phyloP scores from a whole-genome alignment of 2,329 filamentous ascomycete species.

The Fusarium duplospermum region DNA sequence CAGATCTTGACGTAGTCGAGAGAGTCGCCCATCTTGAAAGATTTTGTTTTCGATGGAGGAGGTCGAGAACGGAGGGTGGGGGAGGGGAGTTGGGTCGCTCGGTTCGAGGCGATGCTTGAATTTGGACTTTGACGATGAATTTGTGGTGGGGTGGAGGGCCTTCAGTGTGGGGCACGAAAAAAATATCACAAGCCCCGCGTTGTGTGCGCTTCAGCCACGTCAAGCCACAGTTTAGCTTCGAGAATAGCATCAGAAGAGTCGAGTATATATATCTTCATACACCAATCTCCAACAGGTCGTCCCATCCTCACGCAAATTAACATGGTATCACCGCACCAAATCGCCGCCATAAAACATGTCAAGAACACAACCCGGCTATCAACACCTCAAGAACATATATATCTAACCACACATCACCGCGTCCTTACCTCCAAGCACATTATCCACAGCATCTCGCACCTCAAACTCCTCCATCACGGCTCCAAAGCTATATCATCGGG shows the following conservation, averaged over 20 bases:
- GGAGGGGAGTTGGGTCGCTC: conserved; percentile 38
- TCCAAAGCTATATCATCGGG: conserved; percentile 61
- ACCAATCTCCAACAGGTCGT: background rate
- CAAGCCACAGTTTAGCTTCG: conserved; percentile 28
- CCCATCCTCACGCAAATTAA: background rate
- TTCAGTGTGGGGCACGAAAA: conserved; percentile 44
- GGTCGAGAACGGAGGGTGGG: conserved; percentile 23
- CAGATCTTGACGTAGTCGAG: conserved; percentile 73
- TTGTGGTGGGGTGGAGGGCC: conserved; percentile 55
- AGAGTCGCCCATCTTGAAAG: conserved; percentile 62
- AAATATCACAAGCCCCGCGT: conserved; percentile 48
- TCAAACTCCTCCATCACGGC: conserved; percentile 76
- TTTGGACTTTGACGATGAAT: conserved; percentile 52
- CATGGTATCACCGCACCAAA: background rate
- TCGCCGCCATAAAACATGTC: background rate
- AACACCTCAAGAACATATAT: background rate
- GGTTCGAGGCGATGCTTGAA: conserved; percentile 45
- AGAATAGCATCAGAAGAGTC: background rate
- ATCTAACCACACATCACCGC: conserved; percentile 17
- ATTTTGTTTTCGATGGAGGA: conserved; percentile 27
- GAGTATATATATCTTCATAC: background rate
- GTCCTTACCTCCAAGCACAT: conserved; percentile 55
- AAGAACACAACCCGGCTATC: background rate
- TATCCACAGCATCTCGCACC: conserved; percentile 81
- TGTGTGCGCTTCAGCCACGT: conserved; percentile 41